Evolutionary conservation across 176 grass and related monocot genomes (phyloP), one percentile per base, ranked within the genome.

Genomic region (Luzula sylvatica): DNA sequence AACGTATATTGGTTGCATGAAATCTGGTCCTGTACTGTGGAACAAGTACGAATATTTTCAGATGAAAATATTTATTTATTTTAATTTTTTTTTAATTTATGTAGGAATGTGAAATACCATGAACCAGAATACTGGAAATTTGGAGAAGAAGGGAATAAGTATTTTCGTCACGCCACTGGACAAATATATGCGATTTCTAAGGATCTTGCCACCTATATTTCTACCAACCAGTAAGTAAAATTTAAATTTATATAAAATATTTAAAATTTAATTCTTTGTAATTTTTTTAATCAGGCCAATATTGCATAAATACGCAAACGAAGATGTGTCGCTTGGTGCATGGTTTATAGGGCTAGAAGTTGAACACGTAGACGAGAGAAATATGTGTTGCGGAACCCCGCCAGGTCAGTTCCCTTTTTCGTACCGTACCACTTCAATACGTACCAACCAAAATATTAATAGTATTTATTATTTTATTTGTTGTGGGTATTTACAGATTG

Each of bases 1-100:
- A 77, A 89, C 92, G 9, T 96, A 96, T 19, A 90, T 96, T 21
- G 92, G 92, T 25, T 96, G 92, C 68, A 96, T 96, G 92, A 96
- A 96, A 58, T 96, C 92, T 17, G 92, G 92, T 39, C 92, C 78
- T 65, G 92, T 98, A 73, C 92, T 98, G 11, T 80, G 77, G 26
- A 77, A 94, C 50, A 94, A 87, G 83, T 95, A 95, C 74, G 55
- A 17, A 18, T 55, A 14, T 30, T 53, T 26, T 28, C 15, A 53
- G 32, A 3, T 53, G 51, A 26, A 17, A 55, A 46, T 65, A 75
- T 62, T 50, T 18, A 42, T 18, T 16, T 26, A 4, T 26, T 7
- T 44, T 6, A 18, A 28, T 41, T 24, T 46, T 27, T 25, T 42
- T 46, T 47, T 25, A 56, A 41, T 69, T 11, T 72, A 14, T 66